Base-by-base conservation (phyloP, 208 protist species). In the Naegleria gruberi region DNA sequence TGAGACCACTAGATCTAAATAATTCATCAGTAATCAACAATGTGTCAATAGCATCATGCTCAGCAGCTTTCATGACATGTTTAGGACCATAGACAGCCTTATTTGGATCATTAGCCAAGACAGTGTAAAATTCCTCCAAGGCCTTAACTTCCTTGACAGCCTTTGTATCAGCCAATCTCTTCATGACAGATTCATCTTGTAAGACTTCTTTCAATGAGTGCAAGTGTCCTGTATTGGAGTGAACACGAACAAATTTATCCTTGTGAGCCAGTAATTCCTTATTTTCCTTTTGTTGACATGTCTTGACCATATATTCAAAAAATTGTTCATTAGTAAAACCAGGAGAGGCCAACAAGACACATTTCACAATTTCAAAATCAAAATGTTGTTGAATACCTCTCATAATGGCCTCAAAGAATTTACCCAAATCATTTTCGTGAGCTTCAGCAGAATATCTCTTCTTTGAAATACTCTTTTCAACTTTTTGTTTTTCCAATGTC, bases 271-370 rank as follows among this genome's bases (percentile, higher is more conserved):
- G 90, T 34, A 99, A 47, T 26, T 91, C 91, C 26, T 95, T 94
- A 26, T 96, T 91, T 1, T 97, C 95, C 10, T 93, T 91, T 34
- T 90, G 65, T 30, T 92, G n/a, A 26, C 95, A 93, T 82, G 8
- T 42, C 26, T 92, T 46, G 2, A 90, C 85, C 44, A 81, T 40
- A 30, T 91, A 92, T 47, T 86, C 26, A 83, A 92, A 81, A 87
- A 98, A 97, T 91, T 97, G 94, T 44, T 97, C 96, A 2, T 97
- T 96, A 41, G 97, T 93, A 92, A 98, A 96, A 4, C 97, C 98
- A 3, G 97, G 97, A 10, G 94, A 97, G 88, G 96, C 98, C 45
- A 99, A 91, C 65, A 99, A 92, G 34, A 99, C 85, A 89, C 97
- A 91, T 91, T 98, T 98, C 42, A 98, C 95, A 90, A 98, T 94